Evolutionary conservation across 177 flowering plant species (phyloP).

Genomic region (Vitis hybrid): DNA sequence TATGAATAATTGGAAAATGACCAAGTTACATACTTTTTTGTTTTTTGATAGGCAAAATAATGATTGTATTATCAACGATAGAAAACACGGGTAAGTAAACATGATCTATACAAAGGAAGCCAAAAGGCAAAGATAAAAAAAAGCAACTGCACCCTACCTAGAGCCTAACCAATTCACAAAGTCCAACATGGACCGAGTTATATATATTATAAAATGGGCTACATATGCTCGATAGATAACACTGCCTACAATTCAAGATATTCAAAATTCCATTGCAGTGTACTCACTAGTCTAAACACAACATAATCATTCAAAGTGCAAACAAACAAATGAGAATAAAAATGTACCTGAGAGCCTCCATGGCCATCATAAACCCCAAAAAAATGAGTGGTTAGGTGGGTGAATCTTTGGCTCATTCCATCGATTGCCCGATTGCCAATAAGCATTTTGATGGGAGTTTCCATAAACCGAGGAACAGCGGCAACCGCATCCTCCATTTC

Average conservation of each 20-base stretch:
- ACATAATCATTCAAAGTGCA: background rate
- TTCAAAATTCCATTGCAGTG: background rate
- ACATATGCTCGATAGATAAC: background rate
- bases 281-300: background rate
- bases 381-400: constrained; percentile 38
- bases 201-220: background rate
- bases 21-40: too few relatives aligned
- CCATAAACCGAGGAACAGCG: constrained; percentile 31
- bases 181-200: too few relatives aligned
- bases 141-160: too few relatives aligned
- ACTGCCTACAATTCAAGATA: background rate
- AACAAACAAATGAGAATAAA: background rate
- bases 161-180: too few relatives aligned
- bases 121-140: too few relatives aligned
- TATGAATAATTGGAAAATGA: too few relatives aligned
- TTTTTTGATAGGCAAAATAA: too few relatives aligned
- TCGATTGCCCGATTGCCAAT: constrained; percentile 24
- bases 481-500: constrained; percentile 58
- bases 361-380: constrained; percentile 60
- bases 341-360: constrained; percentile 47
- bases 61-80: too few relatives aligned
- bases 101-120: too few relatives aligned
- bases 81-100: too few relatives aligned
- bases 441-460: constrained; percentile 47
- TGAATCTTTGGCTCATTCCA: constrained; percentile 29